Conservation (phyloP, 139 green algal species). For the Chlamydomonas eustigma region DNA sequence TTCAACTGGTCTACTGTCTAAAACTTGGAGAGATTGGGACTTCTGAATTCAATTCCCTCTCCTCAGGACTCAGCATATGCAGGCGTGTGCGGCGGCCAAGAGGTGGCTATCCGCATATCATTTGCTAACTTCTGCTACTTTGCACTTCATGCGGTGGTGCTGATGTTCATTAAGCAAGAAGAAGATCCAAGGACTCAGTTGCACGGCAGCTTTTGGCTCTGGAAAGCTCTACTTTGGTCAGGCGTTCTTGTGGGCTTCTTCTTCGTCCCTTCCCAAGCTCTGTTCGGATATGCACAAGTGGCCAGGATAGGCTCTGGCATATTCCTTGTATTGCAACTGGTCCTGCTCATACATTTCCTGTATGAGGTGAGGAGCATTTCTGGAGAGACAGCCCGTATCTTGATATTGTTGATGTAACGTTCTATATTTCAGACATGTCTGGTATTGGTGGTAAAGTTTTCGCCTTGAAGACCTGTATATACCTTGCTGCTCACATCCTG, state of each 20-base stretch:
- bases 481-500: background rate
- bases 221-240: conserved; percentile 60
- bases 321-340: conserved; percentile 77
- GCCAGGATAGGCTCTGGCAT: conserved; percentile 52
- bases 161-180: conserved; percentile 4
- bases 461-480: too few relatives aligned
- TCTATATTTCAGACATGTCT: too few relatives aligned
- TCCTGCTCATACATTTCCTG: conserved; percentile 74
- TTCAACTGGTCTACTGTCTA: background rate
- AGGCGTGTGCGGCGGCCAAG: conserved; percentile 43
- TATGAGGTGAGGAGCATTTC: conserved; percentile 51
- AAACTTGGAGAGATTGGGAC: background rate
- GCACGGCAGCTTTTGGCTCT: conserved; percentile 54
- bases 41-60: background rate
- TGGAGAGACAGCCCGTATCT: too few relatives aligned
- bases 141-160: conserved; percentile 37
- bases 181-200: conserved; percentile 30
- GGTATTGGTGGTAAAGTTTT: too few relatives aligned
- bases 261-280: conserved; percentile 46
- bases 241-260: conserved; percentile 55
- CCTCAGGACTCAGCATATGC: background rate
- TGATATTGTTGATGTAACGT: too few relatives aligned
- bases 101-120: conserved; percentile 65
- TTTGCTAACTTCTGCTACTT: conserved; percentile 81
- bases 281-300: conserved; percentile 55